Conservation (phyloP, 257 asterid species). For the Fraxinus pennsylvanica region DNA sequence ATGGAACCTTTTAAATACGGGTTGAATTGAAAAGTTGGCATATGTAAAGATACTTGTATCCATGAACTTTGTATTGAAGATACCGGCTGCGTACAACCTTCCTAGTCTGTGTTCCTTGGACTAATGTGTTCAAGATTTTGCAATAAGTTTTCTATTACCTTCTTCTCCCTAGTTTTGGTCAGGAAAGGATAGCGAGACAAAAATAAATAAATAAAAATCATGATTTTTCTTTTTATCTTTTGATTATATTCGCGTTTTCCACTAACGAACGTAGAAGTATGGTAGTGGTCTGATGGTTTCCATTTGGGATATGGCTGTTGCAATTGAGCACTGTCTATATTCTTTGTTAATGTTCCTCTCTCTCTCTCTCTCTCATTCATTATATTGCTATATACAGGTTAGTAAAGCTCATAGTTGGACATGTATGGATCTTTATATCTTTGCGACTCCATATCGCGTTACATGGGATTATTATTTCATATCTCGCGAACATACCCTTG, state of each 20-base stretch:
- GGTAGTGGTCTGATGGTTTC: background rate
- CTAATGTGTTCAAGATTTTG: background rate
- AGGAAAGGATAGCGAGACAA: background rate
- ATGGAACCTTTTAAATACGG: background rate
- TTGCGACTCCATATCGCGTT: slow-evolving; percentile 85
- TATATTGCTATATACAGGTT: slow-evolving; percentile 30
- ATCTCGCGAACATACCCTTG: slow-evolving; percentile 78
- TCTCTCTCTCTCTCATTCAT: background rate
- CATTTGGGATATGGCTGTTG: background rate
- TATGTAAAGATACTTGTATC: background rate
- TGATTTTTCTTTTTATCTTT: background rate
- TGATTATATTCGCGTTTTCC: background rate
- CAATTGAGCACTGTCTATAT: background rate
- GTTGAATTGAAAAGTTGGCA: background rate
- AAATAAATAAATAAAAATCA: background rate
- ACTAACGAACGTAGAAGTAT: background rate
- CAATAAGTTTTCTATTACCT: background rate
- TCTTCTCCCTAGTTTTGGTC: background rate
- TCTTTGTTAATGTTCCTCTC: background rate
- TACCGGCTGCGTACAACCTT: background rate
- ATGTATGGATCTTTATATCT: slow-evolving; percentile 82
- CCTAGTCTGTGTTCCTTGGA: background rate
- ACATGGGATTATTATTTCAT: slow-evolving; percentile 83
- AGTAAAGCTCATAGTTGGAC: slow-evolving; percentile 77
- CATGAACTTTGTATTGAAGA: too few relatives aligned